Evolutionary conservation across 768 basidiomycete species (phyloP).

Genomic region (Podaxis sp.): DNA sequence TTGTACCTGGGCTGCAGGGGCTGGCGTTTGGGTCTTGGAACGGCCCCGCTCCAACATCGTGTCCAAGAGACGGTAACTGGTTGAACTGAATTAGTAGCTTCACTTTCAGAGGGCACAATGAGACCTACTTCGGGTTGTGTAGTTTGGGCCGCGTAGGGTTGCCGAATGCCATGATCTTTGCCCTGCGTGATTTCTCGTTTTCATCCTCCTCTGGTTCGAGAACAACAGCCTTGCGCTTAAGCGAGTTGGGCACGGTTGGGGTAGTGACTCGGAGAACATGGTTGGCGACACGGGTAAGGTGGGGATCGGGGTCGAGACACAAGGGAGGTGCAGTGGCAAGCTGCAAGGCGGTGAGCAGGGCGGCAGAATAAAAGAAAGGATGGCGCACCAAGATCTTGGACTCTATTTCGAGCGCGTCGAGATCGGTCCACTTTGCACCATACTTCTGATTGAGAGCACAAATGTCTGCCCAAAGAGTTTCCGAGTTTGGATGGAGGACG

Average conservation of each 20-base stretch:
- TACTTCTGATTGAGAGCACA: conserved; percentile 63
- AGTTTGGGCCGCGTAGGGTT: conserved; percentile 53
- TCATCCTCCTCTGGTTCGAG: conserved; percentile 78
- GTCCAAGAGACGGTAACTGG: conserved; percentile 62
- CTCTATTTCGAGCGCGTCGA: conserved; percentile 72
- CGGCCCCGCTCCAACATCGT: conserved; percentile 26
- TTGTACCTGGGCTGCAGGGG: conserved; percentile 30
- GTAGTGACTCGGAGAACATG: conserved; percentile 70
- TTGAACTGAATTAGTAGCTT: not conserved
- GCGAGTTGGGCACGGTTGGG: conserved; percentile 67
- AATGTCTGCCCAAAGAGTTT: conserved; percentile 79
- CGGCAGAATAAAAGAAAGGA: conserved; percentile 10
- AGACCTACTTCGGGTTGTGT: conserved; percentile 49
- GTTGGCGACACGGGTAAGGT: conserved; percentile 75
- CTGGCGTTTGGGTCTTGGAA: conserved; percentile 27
- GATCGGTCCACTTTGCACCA: conserved; percentile 65
- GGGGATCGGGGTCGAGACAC: conserved; percentile 79
- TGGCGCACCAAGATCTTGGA: conserved; percentile 66
- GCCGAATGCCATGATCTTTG: conserved; percentile 81
- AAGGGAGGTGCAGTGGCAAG: conserved; percentile 73
- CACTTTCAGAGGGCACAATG: conserved; percentile 5
- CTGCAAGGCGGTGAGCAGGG: conserved; percentile 34
- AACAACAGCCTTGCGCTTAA: conserved; percentile 74
- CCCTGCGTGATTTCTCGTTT: conserved; percentile 66
- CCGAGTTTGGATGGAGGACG: conserved; percentile 74